Evolutionary conservation across 257 asterid genomes (phyloP).

Genomic region (Jasminum sambac): DNA sequence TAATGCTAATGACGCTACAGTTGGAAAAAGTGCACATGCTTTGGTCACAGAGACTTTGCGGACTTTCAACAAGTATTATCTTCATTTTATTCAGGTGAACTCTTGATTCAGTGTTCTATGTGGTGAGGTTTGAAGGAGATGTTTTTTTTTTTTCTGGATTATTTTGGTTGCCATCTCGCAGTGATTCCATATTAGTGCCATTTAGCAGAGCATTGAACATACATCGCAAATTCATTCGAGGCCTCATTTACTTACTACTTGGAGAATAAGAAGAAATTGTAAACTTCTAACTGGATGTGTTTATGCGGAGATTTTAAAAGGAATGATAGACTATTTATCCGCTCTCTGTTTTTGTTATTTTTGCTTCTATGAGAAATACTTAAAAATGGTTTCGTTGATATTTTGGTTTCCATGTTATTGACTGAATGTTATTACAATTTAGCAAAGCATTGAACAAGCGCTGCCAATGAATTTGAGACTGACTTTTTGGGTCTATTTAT

Average conservation of each 20-base stretch:
- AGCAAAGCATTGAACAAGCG: neutral
- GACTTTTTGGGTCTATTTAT: neutral
- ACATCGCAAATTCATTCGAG: neutral
- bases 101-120: neutral
- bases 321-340: neutral
- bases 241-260: neutral
- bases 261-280: neutral
- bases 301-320: too few species aligned
- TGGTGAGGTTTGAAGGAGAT: neutral
- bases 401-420: neutral
- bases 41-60: slow-evolving; percentile 62
- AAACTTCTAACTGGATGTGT: neutral
- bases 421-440: neutral
- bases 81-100: slow-evolving; percentile 66
- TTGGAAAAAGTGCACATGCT: slow-evolving; percentile 31
- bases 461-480: neutral
- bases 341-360: neutral
- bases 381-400: too few species aligned
- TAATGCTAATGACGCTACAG: neutral
- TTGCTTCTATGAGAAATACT: too few species aligned
- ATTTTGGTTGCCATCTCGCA: neutral
- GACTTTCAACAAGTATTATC: slow-evolving; percentile 56
- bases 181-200: neutral
- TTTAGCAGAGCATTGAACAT: neutral
- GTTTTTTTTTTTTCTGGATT: neutral